Conservation (phyloP, 257 asterid genomes). For the Penstemon barbatus region DNA sequence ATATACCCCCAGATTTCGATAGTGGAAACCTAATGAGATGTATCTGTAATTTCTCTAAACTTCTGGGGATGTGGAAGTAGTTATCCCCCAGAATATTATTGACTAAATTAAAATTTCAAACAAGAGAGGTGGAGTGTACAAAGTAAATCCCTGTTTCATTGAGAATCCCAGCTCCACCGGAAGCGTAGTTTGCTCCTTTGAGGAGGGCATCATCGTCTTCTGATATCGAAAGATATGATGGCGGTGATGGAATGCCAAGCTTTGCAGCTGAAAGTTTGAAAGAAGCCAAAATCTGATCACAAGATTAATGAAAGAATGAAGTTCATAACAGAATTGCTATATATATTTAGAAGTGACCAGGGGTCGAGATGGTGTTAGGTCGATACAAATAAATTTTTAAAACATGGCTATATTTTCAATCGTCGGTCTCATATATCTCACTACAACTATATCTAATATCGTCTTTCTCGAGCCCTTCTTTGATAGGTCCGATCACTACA, state of each 20-base stretch:
- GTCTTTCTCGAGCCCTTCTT: too few species aligned
- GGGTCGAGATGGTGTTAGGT: too few species aligned
- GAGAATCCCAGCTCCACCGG: constrained; percentile 93
- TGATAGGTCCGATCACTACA: too few species aligned
- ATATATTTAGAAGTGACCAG: too few species aligned
- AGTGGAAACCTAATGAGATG: too few species aligned
- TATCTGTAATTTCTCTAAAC: too few species aligned
- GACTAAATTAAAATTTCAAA: background rate
- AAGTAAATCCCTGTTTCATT: constrained; percentile 83
- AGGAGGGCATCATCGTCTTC: constrained; percentile 61
- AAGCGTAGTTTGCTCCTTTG: constrained; percentile 80
- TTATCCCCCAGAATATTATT: background rate
- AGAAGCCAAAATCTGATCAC: background rate
- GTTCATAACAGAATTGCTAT: too few species aligned
- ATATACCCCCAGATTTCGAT: too few species aligned
- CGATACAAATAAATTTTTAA: too few species aligned
- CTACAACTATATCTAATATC: too few species aligned
- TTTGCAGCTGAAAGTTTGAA: constrained; percentile 52
- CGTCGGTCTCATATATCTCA: too few species aligned
- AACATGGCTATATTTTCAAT: background rate
- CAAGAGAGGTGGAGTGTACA: constrained; percentile 34
- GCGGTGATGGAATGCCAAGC: constrained; percentile 67
- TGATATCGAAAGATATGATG: constrained; percentile 68
- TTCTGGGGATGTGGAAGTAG: too few species aligned
- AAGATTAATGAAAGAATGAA: background rate